A percentile compares a stretch with the other conserved stretches of the same genome.
phyloP scores from a whole-genome alignment of 2,329 filamentous ascomycete species.

The Bipolaris sorokiniana region DNA sequence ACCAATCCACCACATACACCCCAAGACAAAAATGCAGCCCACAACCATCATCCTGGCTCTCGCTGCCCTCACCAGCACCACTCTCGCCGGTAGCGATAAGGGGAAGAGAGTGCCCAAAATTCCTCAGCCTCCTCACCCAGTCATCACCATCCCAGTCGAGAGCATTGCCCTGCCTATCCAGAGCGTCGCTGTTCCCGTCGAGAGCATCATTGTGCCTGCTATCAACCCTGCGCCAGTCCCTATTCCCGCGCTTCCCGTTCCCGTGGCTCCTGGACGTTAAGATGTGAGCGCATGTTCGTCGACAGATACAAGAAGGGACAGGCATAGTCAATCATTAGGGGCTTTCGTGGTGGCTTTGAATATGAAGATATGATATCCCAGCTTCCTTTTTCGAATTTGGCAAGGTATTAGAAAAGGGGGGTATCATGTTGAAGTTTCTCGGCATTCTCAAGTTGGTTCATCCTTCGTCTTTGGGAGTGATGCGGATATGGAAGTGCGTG shows the following conservation, averaged over 20 bases:
- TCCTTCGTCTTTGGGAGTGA: background rate
- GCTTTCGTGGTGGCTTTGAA: background rate
- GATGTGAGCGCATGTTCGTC: background rate
- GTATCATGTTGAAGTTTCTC: background rate
- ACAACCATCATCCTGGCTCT: background rate
- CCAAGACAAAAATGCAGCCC: slow-evolving; percentile 6
- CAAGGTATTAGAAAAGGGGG: background rate
- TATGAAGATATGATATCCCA: background rate
- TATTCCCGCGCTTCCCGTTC: background rate
- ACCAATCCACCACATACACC: background rate
- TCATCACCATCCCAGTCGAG: background rate
- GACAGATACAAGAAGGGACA: background rate
- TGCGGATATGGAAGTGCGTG: background rate
- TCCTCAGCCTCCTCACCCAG: background rate
- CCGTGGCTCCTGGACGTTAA: background rate
- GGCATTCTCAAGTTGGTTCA: background rate
- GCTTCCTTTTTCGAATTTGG: background rate
- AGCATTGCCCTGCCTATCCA: background rate
- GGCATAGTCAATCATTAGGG: background rate
- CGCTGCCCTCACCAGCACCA: background rate
- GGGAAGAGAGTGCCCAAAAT: no score
- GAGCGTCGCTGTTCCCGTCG: background rate
- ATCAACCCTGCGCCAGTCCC: background rate
- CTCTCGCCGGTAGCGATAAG: background rate
- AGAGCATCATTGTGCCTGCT: background rate